Conservation (phyloP, 192 early-diverging fungal genomes). For the Podila verticillata region DNA sequence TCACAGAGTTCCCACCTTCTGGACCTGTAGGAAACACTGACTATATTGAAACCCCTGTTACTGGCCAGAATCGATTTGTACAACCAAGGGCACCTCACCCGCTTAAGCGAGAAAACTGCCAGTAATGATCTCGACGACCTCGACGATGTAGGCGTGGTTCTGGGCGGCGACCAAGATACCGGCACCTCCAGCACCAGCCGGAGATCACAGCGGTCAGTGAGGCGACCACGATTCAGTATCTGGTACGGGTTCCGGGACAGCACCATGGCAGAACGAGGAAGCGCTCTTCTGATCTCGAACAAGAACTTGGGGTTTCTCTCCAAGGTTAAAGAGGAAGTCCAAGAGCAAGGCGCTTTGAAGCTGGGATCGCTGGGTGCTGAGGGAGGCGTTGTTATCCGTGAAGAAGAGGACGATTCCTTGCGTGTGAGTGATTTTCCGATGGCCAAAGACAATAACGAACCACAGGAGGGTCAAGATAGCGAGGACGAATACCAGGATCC, state of each 20-base stretch:
- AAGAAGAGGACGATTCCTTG: conserved; percentile 34
- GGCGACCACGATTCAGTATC: conserved; percentile 24
- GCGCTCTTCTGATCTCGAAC: conserved; percentile 20
- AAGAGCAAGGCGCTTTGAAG: neutral
- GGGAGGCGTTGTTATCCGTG: neutral
- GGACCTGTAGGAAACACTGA: conserved; percentile 24
- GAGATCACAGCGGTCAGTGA: neutral
- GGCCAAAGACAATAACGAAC: neutral
- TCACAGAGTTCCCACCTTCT: neutral
- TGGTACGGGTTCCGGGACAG: conserved; percentile 30
- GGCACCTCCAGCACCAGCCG: neutral
- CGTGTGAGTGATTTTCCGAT: conserved; percentile 21
- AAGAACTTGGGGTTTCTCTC: conserved; percentile 36
- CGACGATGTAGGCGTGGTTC: conserved; percentile 32
- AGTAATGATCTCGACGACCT: conserved; percentile 18
- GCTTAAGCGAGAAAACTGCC: conserved; percentile 3
- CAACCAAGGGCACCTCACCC: conserved; percentile 28
- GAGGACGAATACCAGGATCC: conserved; percentile 4
- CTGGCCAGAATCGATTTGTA: conserved; percentile 22
- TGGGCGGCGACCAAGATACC: conserved; percentile 5
- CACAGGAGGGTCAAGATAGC: neutral
- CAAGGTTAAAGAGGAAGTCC: conserved; percentile 21
- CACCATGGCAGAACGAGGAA: conserved; percentile 27
- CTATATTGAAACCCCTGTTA: conserved; percentile 31
- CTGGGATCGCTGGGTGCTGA: neutral